Evolutionary conservation across 257 asterid genomes (phyloP).

Genomic region (Penstemon newberryi): DNA sequence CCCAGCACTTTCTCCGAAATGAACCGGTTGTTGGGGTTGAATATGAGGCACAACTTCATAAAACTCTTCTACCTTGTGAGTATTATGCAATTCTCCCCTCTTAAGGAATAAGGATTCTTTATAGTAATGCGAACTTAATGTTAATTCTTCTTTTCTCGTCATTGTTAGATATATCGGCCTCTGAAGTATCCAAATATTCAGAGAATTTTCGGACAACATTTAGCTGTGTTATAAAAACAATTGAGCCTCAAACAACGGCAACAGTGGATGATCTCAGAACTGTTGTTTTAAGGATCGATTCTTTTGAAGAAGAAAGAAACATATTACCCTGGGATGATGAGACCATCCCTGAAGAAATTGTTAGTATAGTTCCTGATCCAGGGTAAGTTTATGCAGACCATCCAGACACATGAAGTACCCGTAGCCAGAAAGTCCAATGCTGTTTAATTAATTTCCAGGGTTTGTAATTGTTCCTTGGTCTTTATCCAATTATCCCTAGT

Average conservation of each 20-base stretch:
- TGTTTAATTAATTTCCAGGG: slow-evolving; percentile 20
- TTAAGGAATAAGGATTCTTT: slow-evolving; percentile 1
- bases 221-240: slow-evolving; percentile 83
- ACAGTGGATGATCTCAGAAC: slow-evolving; percentile 66
- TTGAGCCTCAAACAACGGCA: slow-evolving; percentile 85
- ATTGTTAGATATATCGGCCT: slow-evolving; percentile 64
- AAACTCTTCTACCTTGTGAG: slow-evolving; percentile 89
- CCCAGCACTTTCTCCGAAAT: slow-evolving; percentile 86
- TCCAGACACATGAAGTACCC: slow-evolving; percentile 16
- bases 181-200: slow-evolving; percentile 81
- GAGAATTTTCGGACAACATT: slow-evolving; percentile 66
- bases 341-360: slow-evolving; percentile 81
- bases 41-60: slow-evolving; percentile 88
- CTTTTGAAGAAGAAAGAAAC: slow-evolving; percentile 55
- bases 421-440: slow-evolving; percentile 18
- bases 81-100: slow-evolving; percentile 17
- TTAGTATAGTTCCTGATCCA: slow-evolving; percentile 67
- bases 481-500: slow-evolving; percentile 10
- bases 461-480: slow-evolving; percentile 10
- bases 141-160: slow-evolving; percentile 22
- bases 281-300: slow-evolving; percentile 64
- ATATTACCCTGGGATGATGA: slow-evolving; percentile 89
- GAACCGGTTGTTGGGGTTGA: slow-evolving; percentile 96
- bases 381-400: slow-evolving; percentile 52
- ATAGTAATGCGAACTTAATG: slow-evolving; percentile 12